These are phyloP conservation scores for Mycena pura DNA, from an alignment of 768 basidiomycete genomes.

Conservation along the genomic window DNA sequence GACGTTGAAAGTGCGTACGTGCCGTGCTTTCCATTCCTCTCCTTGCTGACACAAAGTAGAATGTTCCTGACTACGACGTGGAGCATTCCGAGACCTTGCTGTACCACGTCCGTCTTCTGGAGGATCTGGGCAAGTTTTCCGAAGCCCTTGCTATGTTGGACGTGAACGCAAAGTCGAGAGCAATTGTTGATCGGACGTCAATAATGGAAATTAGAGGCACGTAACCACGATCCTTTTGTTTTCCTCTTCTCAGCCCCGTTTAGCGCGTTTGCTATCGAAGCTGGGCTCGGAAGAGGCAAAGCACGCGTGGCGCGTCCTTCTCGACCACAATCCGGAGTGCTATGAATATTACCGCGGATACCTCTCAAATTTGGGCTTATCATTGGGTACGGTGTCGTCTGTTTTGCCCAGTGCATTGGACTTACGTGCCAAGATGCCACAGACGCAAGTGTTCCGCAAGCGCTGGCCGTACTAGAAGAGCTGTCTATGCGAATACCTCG, in stretches of 20 bases:
- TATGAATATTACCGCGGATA: slow-evolving; percentile 82
- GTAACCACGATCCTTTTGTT: neutral
- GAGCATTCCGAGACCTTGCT: slow-evolving; percentile 86
- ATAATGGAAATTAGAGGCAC: slow-evolving; percentile 74
- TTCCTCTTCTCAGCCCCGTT: neutral
- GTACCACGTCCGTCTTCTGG: slow-evolving; percentile 76
- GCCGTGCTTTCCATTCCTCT: neutral
- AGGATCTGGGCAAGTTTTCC: slow-evolving; percentile 69
- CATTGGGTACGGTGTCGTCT: slow-evolving; percentile 58
- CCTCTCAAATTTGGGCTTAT: slow-evolving; percentile 67
- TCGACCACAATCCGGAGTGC: slow-evolving; percentile 87
- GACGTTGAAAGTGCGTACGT: slow-evolving; percentile 69
- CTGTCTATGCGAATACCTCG: slow-evolving; percentile 69
- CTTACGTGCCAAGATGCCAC: slow-evolving; percentile 43
- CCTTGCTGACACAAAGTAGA: slow-evolving; percentile 45
- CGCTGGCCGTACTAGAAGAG: slow-evolving; percentile 62
- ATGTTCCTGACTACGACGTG: slow-evolving; percentile 77
- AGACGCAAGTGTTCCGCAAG: slow-evolving; percentile 57
- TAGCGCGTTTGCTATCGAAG: slow-evolving; percentile 82
- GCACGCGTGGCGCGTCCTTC: slow-evolving; percentile 78
- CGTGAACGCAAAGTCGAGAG: slow-evolving; percentile 62
- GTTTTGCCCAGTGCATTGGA: neutral
- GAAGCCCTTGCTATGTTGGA: slow-evolving; percentile 73
- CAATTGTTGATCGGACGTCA: slow-evolving; percentile 73
- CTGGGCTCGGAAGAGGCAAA: slow-evolving; percentile 73